Conservation (phyloP, 257 asterid species). For the Nicotiana tabacum region DNA sequence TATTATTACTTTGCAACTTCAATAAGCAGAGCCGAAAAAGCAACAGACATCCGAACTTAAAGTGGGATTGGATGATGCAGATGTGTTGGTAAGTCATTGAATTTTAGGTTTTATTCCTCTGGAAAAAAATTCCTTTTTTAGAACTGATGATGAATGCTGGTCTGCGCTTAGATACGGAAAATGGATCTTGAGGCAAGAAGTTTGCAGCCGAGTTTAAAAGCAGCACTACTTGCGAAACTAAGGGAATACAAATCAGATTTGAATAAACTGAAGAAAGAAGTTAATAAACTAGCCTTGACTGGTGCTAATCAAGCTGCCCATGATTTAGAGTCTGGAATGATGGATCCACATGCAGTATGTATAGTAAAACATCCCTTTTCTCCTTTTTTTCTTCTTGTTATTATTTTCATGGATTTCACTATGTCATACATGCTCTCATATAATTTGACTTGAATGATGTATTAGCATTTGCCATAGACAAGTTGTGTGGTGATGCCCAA, state of each 20-base stretch:
- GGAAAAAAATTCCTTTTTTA: not conserved
- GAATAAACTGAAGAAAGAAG: conserved; percentile 80
- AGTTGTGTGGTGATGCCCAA: not conserved
- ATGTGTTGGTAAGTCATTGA: conserved; percentile 48
- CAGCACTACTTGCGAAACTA: conserved; percentile 83
- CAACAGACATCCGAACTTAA: conserved; percentile 58
- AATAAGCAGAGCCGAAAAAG: conserved; percentile 59
- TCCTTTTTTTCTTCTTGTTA: conserved; percentile 10
- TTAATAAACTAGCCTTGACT: conserved; percentile 55
- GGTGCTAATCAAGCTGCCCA: conserved; percentile 42
- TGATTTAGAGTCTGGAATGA: conserved; percentile 73
- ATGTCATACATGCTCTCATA: not conserved
- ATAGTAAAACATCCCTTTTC: conserved; percentile 3
- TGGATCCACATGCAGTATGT: conserved; percentile 55
- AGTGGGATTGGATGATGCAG: conserved; percentile 79
- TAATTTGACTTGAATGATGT: not conserved
- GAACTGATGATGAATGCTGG: conserved; percentile 3
- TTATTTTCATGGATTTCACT: not conserved
- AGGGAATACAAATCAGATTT: conserved; percentile 93
- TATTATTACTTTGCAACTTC: not conserved
- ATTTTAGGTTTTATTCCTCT: not conserved
- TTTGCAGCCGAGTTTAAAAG: conserved; percentile 76
- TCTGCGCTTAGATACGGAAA: conserved; percentile 57
- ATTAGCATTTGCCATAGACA: not conserved
- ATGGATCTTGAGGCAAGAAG: conserved; percentile 98